These are phyloP conservation scores for Penicillium expansum DNA, from an alignment of 2,329 filamentous ascomycete genomes.

Conservation along the genomic window DNA sequence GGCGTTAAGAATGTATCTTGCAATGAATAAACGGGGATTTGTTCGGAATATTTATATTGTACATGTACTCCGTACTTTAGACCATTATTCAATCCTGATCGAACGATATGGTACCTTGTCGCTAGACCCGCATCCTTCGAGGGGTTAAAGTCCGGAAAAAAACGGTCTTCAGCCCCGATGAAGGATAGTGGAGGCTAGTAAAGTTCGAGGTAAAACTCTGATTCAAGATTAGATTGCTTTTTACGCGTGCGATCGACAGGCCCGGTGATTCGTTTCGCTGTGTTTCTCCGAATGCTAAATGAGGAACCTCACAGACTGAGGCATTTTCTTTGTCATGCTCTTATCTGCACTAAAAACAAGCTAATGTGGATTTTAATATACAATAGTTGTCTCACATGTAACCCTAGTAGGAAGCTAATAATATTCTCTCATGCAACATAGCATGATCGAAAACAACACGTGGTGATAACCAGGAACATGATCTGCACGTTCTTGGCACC, in stretches of 20 bases:
- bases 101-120: not conserved
- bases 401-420: not conserved
- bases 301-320: not conserved
- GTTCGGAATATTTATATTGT: not conserved
- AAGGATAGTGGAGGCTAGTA: not conserved
- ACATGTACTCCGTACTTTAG: not conserved
- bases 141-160: not conserved
- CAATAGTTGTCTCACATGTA: not conserved
- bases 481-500: slow-evolving; percentile 1
- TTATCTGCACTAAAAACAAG: not conserved
- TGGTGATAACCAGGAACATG: not conserved
- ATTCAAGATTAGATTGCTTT: not conserved
- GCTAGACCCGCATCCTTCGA: not conserved
- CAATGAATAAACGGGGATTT: not conserved
- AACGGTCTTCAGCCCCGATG: not conserved
- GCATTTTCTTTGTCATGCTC: not conserved
- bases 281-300: not conserved
- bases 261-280: not conserved
- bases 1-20: not conserved
- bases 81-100: not conserved
- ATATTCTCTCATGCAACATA: not conserved
- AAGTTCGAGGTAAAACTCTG: not conserved
- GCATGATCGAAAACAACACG: not conserved
- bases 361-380: not conserved
- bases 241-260: not conserved